A percentile compares a stretch with the other conserved stretches of the same genome.
Evolutionary conservation across 2,329 filamentous ascomycete species (phyloP).

Genomic region (Cadophora luteo-olivacea): DNA sequence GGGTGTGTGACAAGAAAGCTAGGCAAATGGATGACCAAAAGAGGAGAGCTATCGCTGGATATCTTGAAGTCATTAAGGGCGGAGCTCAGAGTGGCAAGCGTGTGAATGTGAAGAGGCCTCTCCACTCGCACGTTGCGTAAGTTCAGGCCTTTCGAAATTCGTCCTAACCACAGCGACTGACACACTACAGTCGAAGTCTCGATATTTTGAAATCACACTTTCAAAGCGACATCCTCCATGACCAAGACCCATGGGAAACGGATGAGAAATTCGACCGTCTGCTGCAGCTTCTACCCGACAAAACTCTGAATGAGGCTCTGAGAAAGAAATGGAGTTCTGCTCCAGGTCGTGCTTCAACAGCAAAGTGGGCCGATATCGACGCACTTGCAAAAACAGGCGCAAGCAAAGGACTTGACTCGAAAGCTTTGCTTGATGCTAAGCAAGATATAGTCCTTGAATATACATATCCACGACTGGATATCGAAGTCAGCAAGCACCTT

Average conservation of each 20-base stretch:
- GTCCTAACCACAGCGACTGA: slow-evolving; percentile 20
- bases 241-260: slow-evolving; percentile 85
- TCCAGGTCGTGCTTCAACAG: slow-evolving; percentile 75
- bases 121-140: slow-evolving; percentile 87
- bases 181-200: slow-evolving; percentile 71
- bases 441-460: slow-evolving; percentile 97
- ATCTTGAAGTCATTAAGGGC: slow-evolving; percentile 88
- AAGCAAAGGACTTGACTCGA: slow-evolving; percentile 74
- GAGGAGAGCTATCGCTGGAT: slow-evolving; percentile 83
- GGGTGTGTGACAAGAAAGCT: slow-evolving; percentile 93
- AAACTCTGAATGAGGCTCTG: slow-evolving; percentile 75
- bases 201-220: slow-evolving; percentile 87
- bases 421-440: slow-evolving; percentile 83
- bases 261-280: slow-evolving; percentile 77
- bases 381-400: slow-evolving; percentile 78
- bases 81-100: slow-evolving; percentile 86
- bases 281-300: slow-evolving; percentile 84
- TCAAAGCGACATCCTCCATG: slow-evolving; percentile 77
- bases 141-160: slow-evolving; percentile 37
- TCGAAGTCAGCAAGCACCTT: slow-evolving; percentile 95
- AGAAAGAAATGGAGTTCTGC: slow-evolving; percentile 90
- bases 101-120: slow-evolving; percentile 80
- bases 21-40: slow-evolving; percentile 85
- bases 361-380: slow-evolving; percentile 96
- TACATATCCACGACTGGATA: slow-evolving; percentile 95